Conservation (phyloP, 257 asterid genomes). For the Catharanthus roseus region DNA sequence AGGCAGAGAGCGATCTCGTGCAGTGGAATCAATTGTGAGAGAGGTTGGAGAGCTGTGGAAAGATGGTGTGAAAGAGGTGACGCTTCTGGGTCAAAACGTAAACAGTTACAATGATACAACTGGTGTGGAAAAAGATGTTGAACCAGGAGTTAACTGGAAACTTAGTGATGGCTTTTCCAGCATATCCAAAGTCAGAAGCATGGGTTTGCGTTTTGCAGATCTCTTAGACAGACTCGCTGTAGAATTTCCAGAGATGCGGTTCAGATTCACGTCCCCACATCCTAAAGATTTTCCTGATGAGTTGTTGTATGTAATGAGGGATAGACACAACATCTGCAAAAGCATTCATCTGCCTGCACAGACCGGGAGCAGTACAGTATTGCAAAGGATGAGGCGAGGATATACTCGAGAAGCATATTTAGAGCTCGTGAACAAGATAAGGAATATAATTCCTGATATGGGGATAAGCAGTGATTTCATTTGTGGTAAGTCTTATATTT, state of each 20-base stretch:
- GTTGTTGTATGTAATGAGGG: conserved; percentile 77
- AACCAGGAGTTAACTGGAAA: conserved; percentile 75
- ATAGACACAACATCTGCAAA: conserved; percentile 84
- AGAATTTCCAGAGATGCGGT: conserved; percentile 95
- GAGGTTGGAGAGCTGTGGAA: conserved; percentile 92
- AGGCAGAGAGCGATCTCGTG: conserved; percentile 93
- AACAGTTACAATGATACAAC: conserved; percentile 91
- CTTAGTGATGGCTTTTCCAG: conserved; percentile 90
- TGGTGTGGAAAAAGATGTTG: conserved; percentile 46
- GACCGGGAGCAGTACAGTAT: conserved; percentile 80
- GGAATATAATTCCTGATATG: conserved; percentile 66
- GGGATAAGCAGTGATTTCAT: conserved; percentile 98
- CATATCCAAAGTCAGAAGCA: conserved; percentile 60
- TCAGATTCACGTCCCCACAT: conserved; percentile 96
- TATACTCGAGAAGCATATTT: conserved; percentile 85
- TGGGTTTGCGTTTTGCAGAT: conserved; percentile 94
- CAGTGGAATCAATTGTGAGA: conserved; percentile 83
- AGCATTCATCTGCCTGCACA: conserved; percentile 97
- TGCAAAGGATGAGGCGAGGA: conserved; percentile 91
- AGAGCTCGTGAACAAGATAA: conserved; percentile 79
- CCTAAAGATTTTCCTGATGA: conserved; percentile 97
- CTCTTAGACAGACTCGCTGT: conserved; percentile 72
- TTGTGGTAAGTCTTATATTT: conserved; percentile 52
- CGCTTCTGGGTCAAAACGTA: conserved; percentile 96
- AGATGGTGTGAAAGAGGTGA: conserved; percentile 92